Percentiles rank a stretch among this genome's conserved stretches.
Conservation (phyloP, 208 protist species). For the Leishmania guyanensis region DNA sequence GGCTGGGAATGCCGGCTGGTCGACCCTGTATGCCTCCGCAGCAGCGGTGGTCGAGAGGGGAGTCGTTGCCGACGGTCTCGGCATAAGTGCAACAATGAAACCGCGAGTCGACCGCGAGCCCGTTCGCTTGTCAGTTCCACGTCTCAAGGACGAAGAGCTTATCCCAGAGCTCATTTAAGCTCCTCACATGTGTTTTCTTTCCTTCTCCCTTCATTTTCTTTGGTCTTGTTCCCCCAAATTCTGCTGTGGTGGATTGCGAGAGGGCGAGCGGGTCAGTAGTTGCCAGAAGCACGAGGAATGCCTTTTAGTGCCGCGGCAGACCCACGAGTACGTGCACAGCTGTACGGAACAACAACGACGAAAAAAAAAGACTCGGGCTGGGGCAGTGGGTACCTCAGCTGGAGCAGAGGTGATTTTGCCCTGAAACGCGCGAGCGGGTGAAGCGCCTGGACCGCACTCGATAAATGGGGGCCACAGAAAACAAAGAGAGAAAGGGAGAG, state of each 20-base stretch:
- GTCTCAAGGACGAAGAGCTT: constrained; percentile 66
- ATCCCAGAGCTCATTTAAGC: constrained; percentile 57
- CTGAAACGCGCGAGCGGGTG: background rate
- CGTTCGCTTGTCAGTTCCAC: constrained; percentile 15
- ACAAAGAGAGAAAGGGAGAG: background rate
- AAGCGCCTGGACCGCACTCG: background rate
- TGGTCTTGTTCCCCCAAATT: background rate
- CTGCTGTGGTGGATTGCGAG: background rate
- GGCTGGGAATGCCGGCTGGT: background rate
- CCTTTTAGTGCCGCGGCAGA: no score
- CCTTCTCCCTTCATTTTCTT: background rate
- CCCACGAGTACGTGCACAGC: no score
- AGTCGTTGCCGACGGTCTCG: background rate
- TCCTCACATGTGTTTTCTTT: background rate
- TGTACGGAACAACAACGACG: no score
- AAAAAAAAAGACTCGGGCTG: background rate
- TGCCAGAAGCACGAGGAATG: no score
- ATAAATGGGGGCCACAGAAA: no score
- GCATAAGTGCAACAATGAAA: background rate
- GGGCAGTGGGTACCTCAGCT: background rate
- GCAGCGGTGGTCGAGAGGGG: no score
- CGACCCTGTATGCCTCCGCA: background rate
- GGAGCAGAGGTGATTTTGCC: background rate
- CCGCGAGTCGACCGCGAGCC: background rate
- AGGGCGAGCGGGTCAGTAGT: no score